A percentile compares a stretch with the other conserved stretches of the same genome.
phyloP scores from a whole-genome alignment of 106 monocot genomes.

The Acorus calamus region DNA sequence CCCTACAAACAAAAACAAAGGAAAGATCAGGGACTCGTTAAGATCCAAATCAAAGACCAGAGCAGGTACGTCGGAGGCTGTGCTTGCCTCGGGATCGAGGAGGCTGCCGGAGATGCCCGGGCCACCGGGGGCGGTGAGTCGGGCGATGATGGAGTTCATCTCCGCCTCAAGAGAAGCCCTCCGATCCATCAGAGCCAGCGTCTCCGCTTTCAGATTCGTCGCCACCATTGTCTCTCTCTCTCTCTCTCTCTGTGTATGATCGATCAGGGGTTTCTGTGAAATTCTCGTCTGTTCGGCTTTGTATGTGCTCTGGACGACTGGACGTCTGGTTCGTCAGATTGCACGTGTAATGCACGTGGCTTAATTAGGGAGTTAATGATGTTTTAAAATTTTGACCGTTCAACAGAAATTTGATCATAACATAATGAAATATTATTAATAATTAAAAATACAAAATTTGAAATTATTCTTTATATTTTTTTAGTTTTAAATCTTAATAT shows the following conservation, averaged over 20 bases:
- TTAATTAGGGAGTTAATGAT: not conserved
- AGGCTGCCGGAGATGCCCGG: slow-evolving; percentile 83
- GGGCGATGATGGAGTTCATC: slow-evolving; percentile 55
- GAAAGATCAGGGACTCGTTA: not conserved
- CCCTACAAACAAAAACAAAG: slow-evolving; percentile 15
- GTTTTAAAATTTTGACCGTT: not conserved
- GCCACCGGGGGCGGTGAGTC: slow-evolving; percentile 38
- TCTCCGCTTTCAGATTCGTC: slow-evolving; percentile 56
- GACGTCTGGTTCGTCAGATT: too few species aligned
- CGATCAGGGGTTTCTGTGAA: too few species aligned
- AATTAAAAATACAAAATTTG: too few species aligned
- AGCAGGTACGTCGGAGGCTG: not conserved
- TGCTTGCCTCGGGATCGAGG: slow-evolving; percentile 54
- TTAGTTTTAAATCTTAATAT: too few species aligned
- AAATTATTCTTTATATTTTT: too few species aligned
- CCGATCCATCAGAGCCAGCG: slow-evolving; percentile 39
- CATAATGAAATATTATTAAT: too few species aligned
- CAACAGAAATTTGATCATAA: too few species aligned
- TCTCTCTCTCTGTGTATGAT: too few species aligned
- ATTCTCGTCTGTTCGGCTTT: too few species aligned
- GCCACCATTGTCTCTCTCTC: slow-evolving; percentile 43
- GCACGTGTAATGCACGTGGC: too few species aligned
- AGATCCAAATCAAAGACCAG: not conserved
- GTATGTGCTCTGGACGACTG: too few species aligned
- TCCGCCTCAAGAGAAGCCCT: slow-evolving; percentile 41